Percentiles rank a stretch among this genome's conserved stretches.
Conservation (phyloP, 208 protist genomes). For the Strigomonas culicis region DNA sequence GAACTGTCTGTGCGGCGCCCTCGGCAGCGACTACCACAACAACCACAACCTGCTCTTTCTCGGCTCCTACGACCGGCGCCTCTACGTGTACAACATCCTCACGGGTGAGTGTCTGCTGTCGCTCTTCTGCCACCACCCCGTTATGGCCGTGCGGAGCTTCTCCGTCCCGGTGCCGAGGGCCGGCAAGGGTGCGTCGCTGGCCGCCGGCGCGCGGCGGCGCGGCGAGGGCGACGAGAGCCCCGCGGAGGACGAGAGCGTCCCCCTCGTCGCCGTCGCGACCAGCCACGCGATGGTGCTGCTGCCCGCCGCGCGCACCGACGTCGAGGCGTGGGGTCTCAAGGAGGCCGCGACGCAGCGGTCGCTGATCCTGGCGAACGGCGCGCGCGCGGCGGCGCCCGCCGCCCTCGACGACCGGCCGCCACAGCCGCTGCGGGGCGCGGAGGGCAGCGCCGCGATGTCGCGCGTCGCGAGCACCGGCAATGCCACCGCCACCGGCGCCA, state of each 20-base stretch:
- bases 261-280: slow-evolving; percentile 21
- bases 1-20: slow-evolving; percentile 77
- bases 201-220: neutral
- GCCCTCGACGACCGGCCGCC: slow-evolving; percentile 5
- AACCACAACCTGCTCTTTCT: slow-evolving; percentile 50
- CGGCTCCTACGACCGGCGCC: slow-evolving; percentile 66
- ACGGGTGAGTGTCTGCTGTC: slow-evolving; percentile 54
- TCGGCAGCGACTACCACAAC: slow-evolving; percentile 28
- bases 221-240: neutral
- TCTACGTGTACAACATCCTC: slow-evolving; percentile 76
- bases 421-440: neutral
- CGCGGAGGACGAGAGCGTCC: neutral
- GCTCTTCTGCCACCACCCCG: slow-evolving; percentile 68
- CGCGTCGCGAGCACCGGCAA: no score
- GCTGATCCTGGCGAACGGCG: neutral
- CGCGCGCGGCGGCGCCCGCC: neutral
- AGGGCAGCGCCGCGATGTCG: no score
- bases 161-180: slow-evolving; percentile 20
- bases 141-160: slow-evolving; percentile 71
- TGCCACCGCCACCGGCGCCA: slow-evolving; percentile 1
- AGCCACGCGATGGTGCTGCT: slow-evolving; percentile 17
- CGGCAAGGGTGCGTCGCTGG: neutral
- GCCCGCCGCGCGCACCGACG: slow-evolving; percentile 8
- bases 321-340: slow-evolving; percentile 7
- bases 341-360: neutral